phyloP scores from a whole-genome alignment of 768 basidiomycete species.

The Mycena maculata region DNA sequence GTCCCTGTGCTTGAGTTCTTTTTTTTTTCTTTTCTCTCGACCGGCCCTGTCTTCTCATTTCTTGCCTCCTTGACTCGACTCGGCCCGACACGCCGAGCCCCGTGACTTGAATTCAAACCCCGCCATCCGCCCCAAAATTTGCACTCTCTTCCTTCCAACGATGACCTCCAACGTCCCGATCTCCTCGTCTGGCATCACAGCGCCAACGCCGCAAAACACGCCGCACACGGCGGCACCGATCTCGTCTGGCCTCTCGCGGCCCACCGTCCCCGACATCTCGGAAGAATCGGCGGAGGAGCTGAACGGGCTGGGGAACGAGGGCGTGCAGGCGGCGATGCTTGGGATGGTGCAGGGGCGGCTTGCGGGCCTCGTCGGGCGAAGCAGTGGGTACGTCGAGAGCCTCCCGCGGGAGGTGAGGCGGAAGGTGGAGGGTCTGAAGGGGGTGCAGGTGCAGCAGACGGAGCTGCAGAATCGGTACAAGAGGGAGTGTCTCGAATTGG shows the following conservation, averaged over 20 bases:
- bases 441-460: conserved; percentile 91
- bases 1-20: neutral
- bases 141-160: neutral
- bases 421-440: conserved; percentile 92
- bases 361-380: conserved; percentile 85
- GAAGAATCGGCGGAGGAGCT: conserved; percentile 75
- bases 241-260: conserved; percentile 81
- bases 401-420: conserved; percentile 85
- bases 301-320: conserved; percentile 50
- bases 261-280: conserved; percentile 88
- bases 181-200: conserved; percentile 61
- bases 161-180: conserved; percentile 83
- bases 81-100: neutral
- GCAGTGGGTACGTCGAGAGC: conserved; percentile 94
- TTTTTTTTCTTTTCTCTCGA: too few species aligned
- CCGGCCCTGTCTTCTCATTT: too few species aligned
- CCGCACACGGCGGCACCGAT: conserved; percentile 87
- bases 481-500: conserved; percentile 92
- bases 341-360: conserved; percentile 92
- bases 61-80: too few species aligned
- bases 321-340: conserved; percentile 73
- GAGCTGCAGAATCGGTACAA: conserved; percentile 95
- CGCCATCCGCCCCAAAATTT: conserved; percentile 13
- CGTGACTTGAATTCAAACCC: conserved; percentile 1
- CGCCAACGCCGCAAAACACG: conserved; percentile 96